Evolutionary conservation across 1,139 yeast species (phyloP), one percentile per base, ranked within the genome.

Genomic region (Schizosaccharomyces versatilis): DNA sequence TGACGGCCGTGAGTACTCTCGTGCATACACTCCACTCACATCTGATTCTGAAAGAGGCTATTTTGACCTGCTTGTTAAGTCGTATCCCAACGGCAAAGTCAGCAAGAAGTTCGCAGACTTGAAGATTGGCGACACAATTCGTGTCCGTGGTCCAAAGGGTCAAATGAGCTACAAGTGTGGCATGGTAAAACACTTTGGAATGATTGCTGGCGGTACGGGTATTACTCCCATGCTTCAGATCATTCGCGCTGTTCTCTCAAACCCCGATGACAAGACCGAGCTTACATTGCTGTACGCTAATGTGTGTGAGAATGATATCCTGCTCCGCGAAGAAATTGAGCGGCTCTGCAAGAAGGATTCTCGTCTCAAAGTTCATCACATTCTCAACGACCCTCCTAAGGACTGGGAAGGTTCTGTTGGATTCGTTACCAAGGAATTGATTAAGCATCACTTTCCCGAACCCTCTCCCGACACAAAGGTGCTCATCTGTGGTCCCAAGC

Each of bases 151-250:
- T 38, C 98, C 98, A 63, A 85, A 85, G 71, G 98, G 98, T 7
- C 80, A 80, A 63, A 88, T 85, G 74, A 77, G 79, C 59, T 88
- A 88, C 71, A 73, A 78, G 56, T 85, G 94, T 62, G 85, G 85
- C 68, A 81, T 83, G 76, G 81, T 79, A 60, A 72, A 77, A 58
- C 74, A 77, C 56, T 77, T 84, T 61, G 83, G 82, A 57, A 86
- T 90, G 86, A 80, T 90, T 61, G 95, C 95, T 48, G 95, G 95
- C 62, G 98, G 98, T 65, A 83, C 64, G 8, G 96, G 95, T 62
- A 83, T 86, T 64, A 83, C 96, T 39, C 97, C 97, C 62, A 84
- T 88, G 79, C 83, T 80, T 69, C 95, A 86, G 72, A 82, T 86
- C 65, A 75, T 86, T 62, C 78, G 80, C 62, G 86, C 86, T 54